A percentile compares a stretch with the other conserved stretches of the same genome.
Evolutionary conservation across 2,329 filamentous ascomycete genomes (phyloP).

Genomic region (Coniochaeta sp.): DNA sequence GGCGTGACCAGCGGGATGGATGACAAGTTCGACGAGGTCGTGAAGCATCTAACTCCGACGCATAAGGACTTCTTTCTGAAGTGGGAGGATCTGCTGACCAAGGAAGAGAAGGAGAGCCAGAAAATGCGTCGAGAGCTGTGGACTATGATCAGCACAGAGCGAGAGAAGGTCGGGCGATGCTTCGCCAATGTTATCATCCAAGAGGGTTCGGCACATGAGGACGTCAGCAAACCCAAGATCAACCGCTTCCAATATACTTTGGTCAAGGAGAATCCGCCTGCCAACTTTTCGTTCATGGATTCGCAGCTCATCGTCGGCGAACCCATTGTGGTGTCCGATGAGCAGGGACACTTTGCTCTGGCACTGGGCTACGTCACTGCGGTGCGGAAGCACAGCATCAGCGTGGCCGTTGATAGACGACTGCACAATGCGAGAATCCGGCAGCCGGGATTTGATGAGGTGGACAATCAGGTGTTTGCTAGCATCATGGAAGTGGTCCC

Average conservation of each 20-base stretch:
- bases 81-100: constrained; percentile 89
- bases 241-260: constrained; percentile 88
- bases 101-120: constrained; percentile 86
- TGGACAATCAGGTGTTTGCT: constrained; percentile 75
- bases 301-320: constrained; percentile 84
- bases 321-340: constrained; percentile 93
- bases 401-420: constrained; percentile 82
- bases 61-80: constrained; percentile 85
- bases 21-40: constrained; percentile 73
- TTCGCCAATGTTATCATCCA: constrained; percentile 84
- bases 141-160: constrained; percentile 88
- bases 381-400: constrained; percentile 68
- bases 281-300: constrained; percentile 78
- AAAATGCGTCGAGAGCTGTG: constrained; percentile 85
- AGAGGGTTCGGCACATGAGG: constrained; percentile 65
- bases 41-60: constrained; percentile 65
- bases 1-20: constrained; percentile 75
- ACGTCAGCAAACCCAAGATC: constrained; percentile 68
- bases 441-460: constrained; percentile 66
- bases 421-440: constrained; percentile 80
- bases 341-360: constrained; percentile 88
- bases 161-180: constrained; percentile 82
- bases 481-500: constrained; percentile 82
- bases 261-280: constrained; percentile 54
- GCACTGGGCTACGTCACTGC: constrained; percentile 86